These are phyloP conservation scores for Suillus weaverae DNA, from an alignment of 768 basidiomycete species.

Conservation along the genomic window DNA sequence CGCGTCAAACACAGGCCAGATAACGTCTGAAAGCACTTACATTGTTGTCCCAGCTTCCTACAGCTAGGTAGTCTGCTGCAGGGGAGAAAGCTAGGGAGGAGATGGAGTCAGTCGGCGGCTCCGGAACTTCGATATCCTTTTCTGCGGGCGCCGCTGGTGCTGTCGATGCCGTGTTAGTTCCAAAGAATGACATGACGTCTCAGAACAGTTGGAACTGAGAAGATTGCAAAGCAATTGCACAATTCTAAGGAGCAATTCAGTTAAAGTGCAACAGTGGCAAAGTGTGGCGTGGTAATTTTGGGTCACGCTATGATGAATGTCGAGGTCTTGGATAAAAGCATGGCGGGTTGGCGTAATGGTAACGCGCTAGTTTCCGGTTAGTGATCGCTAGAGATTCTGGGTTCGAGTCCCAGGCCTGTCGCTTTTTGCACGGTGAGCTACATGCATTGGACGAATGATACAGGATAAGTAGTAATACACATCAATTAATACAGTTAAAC, in stretches of 20 bases:
- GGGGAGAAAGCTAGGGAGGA: constrained; percentile 84
- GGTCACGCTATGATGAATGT: background rate
- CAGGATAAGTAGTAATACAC: background rate
- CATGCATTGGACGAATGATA: background rate
- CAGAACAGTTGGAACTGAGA: background rate
- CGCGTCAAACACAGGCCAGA: constrained; percentile 11
- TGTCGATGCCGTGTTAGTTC: constrained; percentile 29
- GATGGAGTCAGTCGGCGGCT: constrained; percentile 85
- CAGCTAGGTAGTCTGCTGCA: constrained; percentile 86
- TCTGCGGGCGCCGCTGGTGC: constrained; percentile 47
- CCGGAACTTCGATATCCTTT: constrained; percentile 79
- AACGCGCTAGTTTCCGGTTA: constrained; percentile 64
- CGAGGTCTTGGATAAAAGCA: background rate
- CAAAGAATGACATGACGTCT: constrained; percentile 45
- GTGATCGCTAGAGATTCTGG: constrained; percentile 54
- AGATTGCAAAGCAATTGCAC: background rate
- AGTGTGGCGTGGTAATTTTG: constrained; percentile 18
- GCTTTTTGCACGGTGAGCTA: constrained; percentile 25
- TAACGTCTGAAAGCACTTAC: constrained; percentile 41
- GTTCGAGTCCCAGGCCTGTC: constrained; percentile 66
- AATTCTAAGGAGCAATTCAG: constrained; percentile 2
- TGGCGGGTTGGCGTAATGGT: constrained; percentile 64
- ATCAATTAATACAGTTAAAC: background rate
- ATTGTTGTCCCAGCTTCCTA: constrained; percentile 93
- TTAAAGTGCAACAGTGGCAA: background rate